Percentiles rank a stretch among this genome's conserved stretches.
Evolutionary conservation across 2,329 filamentous ascomycete genomes (phyloP).

Genomic region (Sarocladium oryzae): DNA sequence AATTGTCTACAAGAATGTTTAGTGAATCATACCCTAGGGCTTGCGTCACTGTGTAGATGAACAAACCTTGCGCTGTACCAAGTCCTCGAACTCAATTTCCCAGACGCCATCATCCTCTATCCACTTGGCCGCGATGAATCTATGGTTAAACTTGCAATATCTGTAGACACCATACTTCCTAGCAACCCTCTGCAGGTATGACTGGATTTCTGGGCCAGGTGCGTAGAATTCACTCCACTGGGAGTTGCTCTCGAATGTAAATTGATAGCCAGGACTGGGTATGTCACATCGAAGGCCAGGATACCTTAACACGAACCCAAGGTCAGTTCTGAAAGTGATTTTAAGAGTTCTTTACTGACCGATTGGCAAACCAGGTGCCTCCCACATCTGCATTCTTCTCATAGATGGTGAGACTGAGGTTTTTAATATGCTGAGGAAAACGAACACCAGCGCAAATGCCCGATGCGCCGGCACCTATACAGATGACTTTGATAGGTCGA

Average conservation of each 20-base stretch:
- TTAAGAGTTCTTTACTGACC: not conserved
- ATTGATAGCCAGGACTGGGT: slow-evolving; percentile 45
- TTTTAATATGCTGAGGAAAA: slow-evolving; percentile 13
- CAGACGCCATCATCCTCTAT: slow-evolving; percentile 33
- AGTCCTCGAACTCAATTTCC: slow-evolving; percentile 21
- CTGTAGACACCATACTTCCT: not conserved
- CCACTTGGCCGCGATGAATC: slow-evolving; percentile 36
- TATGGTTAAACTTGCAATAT: slow-evolving; percentile 27
- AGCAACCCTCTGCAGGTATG: not conserved
- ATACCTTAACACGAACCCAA: too few species aligned
- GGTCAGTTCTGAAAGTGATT: not conserved
- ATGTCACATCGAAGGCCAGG: slow-evolving; percentile 35
- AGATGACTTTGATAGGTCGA: slow-evolving; percentile 22
- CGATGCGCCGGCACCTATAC: slow-evolving; percentile 26
- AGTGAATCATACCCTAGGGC: too few species aligned
- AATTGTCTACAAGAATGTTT: too few species aligned
- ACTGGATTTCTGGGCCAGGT: not conserved
- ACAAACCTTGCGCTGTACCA: slow-evolving; percentile 25
- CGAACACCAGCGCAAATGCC: slow-evolving; percentile 23
- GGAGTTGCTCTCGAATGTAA: slow-evolving; percentile 29
- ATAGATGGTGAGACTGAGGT: slow-evolving; percentile 9
- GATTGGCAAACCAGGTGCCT: slow-evolving; percentile 10
- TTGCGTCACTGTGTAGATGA: slow-evolving; percentile 13
- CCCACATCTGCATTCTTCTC: slow-evolving; percentile 11
- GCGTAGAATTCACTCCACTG: not conserved